Percentiles rank a stretch among this genome's conserved stretches.
Evolutionary conservation across 306 rosid genomes (phyloP).

Genomic region (Ormosia emarginata): DNA sequence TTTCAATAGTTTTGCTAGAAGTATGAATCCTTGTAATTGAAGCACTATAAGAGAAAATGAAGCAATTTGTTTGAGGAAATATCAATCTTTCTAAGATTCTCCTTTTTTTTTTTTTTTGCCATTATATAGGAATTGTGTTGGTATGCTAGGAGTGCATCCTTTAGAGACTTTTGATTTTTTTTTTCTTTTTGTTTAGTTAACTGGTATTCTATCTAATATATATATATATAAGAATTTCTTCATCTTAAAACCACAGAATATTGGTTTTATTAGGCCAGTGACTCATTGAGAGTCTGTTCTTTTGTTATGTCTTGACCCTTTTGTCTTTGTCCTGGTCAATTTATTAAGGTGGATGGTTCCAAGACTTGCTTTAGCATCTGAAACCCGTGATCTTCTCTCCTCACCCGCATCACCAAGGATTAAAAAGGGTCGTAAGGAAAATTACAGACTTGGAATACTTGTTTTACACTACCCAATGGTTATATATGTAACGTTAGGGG

Average conservation of each 20-base stretch:
- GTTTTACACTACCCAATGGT: background rate
- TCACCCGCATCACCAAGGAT: background rate
- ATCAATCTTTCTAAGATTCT: slow-evolving; percentile 19
- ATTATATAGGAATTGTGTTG: slow-evolving; percentile 9
- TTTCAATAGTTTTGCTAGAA: slow-evolving; percentile 14
- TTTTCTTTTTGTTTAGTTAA: too few relatives aligned
- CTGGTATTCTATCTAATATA: too few relatives aligned
- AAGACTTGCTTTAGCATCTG: background rate
- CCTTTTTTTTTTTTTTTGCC: background rate
- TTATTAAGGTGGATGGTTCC: background rate
- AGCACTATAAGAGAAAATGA: slow-evolving; percentile 14
- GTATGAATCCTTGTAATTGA: slow-evolving; percentile 30
- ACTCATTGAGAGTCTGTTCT: background rate
- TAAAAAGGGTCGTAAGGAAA: background rate
- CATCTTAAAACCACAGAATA: background rate
- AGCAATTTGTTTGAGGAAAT: slow-evolving; percentile 23
- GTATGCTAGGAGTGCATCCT: background rate
- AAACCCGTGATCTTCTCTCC: background rate
- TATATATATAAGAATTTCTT: too few relatives aligned
- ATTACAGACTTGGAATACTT: background rate
- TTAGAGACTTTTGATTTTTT: too few relatives aligned
- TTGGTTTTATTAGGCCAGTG: slow-evolving; percentile 3
- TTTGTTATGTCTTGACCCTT: slow-evolving; percentile 5
- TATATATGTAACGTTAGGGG: too few relatives aligned
- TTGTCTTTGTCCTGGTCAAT: background rate